phyloP scores from a whole-genome alignment of 2,329 filamentous ascomycete genomes.

The Zymoseptoria crescenta region DNA sequence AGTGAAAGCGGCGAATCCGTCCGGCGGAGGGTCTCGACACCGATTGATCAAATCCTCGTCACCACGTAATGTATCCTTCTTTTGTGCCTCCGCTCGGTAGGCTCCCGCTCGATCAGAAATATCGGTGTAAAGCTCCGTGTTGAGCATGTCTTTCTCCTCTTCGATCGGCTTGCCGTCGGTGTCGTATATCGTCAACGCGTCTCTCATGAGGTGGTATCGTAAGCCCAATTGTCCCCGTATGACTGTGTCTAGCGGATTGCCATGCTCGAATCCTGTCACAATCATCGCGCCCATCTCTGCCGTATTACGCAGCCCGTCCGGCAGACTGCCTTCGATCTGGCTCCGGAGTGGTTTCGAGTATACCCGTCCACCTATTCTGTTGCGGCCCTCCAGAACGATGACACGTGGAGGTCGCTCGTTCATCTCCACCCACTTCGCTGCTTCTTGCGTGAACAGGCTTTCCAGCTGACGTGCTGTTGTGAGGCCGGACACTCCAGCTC shows the following conservation, averaged over 20 bases:
- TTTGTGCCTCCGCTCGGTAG: constrained; percentile 71
- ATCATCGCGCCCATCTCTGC: constrained; percentile 98
- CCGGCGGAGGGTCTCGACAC: constrained; percentile 61
- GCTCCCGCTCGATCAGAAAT: constrained; percentile 84
- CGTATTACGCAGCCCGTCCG: constrained; percentile 57
- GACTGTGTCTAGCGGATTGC: constrained; percentile 86
- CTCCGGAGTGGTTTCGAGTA: constrained; percentile 70
- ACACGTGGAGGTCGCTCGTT: constrained; percentile 66
- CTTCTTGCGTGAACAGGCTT: constrained; percentile 73
- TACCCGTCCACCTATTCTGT: constrained; percentile 81
- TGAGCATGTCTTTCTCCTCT: constrained; percentile 66
- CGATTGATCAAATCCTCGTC: constrained; percentile 74
- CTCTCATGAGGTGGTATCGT: constrained; percentile 72
- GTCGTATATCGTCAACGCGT: constrained; percentile 84
- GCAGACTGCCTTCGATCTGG: constrained; percentile 47
- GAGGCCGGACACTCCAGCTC: constrained; percentile 88
- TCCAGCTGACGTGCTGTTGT: constrained; percentile 89
- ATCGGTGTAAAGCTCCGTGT: constrained; percentile 91
- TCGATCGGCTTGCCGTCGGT: constrained; percentile 70
- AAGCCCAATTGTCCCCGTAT: constrained; percentile 84
- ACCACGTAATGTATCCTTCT: constrained; percentile 67
- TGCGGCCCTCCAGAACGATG: constrained; percentile 76
- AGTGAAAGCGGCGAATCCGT: constrained; percentile 24
- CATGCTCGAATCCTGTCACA: constrained; percentile 90
- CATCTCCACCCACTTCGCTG: constrained; percentile 54